Evolutionary conservation across 768 basidiomycete genomes (phyloP).

Genomic region (Punctularia strigosozonata): DNA sequence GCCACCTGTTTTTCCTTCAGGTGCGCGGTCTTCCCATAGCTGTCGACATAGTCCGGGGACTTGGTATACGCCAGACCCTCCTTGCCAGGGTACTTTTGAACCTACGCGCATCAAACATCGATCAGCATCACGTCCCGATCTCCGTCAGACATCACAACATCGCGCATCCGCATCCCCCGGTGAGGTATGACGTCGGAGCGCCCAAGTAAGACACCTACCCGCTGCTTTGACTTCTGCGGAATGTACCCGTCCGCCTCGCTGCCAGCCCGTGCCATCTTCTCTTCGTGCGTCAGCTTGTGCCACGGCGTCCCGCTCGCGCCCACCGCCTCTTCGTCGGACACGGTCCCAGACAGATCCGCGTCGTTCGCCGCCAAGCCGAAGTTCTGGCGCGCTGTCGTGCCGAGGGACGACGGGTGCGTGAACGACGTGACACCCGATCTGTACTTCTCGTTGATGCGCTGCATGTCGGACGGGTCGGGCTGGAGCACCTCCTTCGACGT

Average conservation of each 20-base stretch:
- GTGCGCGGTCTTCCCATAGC: not conserved
- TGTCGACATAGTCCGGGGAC: conserved; percentile 1
- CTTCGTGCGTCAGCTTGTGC: no score
- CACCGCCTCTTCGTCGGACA: no score
- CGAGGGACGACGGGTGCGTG: no score
- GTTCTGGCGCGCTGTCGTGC: no score
- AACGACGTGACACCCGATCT: no score
- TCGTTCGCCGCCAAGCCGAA: no score
- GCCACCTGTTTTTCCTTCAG: not conserved
- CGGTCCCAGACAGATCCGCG: no score
- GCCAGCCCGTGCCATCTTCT: not conserved
- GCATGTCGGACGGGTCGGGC: not conserved
- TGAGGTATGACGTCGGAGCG: no score
- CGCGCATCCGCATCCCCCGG: no score
- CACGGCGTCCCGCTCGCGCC: no score
- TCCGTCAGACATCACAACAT: not conserved
- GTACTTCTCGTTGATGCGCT: no score
- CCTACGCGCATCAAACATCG: conserved; percentile 2
- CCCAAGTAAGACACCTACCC: no score
- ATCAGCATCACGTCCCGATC: not conserved
- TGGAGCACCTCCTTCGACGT: not conserved
- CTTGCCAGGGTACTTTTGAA: conserved; percentile 3
- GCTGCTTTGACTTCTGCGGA: not conserved
- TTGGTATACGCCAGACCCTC: conserved; percentile 8
- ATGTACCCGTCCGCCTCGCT: not conserved